Conservation (phyloP, 768 basidiomycete genomes). For the Pisolithus marmoratus region DNA sequence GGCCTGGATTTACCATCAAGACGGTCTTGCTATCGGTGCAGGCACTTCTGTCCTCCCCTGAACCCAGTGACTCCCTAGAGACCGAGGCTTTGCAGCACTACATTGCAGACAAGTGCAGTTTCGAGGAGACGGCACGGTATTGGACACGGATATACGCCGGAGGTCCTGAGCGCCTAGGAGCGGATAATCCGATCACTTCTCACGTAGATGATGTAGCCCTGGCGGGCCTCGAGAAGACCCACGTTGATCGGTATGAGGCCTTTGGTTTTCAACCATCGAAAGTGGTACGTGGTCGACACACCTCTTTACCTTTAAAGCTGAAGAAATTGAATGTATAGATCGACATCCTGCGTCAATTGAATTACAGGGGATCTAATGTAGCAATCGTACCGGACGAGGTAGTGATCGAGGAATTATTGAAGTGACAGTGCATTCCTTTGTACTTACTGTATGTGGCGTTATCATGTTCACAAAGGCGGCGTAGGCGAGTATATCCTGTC, state of each 20-base stretch:
- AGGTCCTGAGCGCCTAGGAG: slow-evolving; percentile 50
- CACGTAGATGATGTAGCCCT: slow-evolving; percentile 48
- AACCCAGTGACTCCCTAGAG: slow-evolving; percentile 95
- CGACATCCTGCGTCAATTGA: slow-evolving; percentile 77
- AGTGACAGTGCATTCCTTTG: slow-evolving; percentile 27
- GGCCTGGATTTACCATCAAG: slow-evolving; percentile 91
- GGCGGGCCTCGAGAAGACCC: slow-evolving; percentile 77
- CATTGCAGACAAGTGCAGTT: slow-evolving; percentile 78
- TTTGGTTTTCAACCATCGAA: slow-evolving; percentile 79
- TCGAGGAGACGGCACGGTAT: slow-evolving; percentile 88
- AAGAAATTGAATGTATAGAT: slow-evolving; percentile 43
- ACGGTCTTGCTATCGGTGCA: slow-evolving; percentile 94
- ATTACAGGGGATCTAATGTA: slow-evolving; percentile 82
- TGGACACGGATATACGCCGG: slow-evolving; percentile 94
- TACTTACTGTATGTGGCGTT: too few species aligned
- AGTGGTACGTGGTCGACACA: slow-evolving; percentile 60
- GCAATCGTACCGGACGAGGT: slow-evolving; percentile 76
- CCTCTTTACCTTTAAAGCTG: slow-evolving; percentile 1
- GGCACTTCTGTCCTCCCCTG: slow-evolving; percentile 86
- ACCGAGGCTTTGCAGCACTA: slow-evolving; percentile 98
- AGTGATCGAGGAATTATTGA: slow-evolving; percentile 82
- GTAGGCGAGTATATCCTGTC: too few species aligned
- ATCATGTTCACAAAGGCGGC: too few species aligned
- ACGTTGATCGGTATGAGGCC: slow-evolving; percentile 78
- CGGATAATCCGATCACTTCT: slow-evolving; percentile 21